These are phyloP conservation scores for Psidium friedrichsthalianum DNA, from an alignment of 345 rosid species.

Conservation along the genomic window DNA sequence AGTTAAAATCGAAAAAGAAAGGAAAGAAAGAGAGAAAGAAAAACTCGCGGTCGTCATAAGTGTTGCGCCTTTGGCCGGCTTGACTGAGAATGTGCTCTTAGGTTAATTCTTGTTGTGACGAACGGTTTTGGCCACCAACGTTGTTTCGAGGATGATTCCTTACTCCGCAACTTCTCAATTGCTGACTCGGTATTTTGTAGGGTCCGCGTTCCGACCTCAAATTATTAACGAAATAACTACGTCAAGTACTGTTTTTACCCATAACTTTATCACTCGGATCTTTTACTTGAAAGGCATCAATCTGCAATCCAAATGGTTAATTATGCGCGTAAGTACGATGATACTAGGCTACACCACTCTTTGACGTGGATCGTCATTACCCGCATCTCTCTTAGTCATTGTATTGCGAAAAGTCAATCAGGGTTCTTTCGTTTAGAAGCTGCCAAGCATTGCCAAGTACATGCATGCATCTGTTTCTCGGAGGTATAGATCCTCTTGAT, in stretches of 20 bases:
- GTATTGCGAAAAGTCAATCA: not conserved
- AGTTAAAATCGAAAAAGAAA: not conserved
- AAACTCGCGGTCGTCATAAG: not conserved
- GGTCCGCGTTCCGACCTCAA: not conserved
- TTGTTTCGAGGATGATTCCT: not conserved
- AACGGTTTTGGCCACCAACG: not conserved
- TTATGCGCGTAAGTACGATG: not conserved
- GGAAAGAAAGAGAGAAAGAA: not conserved
- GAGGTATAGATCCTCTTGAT: not conserved
- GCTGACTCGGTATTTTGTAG: not conserved
- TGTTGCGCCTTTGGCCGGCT: not conserved
- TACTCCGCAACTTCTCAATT: not conserved
- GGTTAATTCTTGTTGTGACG: not conserved
- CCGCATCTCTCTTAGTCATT: not conserved
- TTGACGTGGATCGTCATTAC: no score
- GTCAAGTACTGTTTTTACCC: no score
- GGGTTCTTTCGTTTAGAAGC: not conserved
- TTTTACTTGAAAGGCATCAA: not conserved
- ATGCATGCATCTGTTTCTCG: not conserved
- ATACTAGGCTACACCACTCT: not conserved
- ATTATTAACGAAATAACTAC: no score
- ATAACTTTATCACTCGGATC: not conserved
- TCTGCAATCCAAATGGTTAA: not conserved
- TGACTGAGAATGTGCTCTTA: not conserved
- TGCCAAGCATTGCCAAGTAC: not conserved